Evolutionary conservation across 2,329 filamentous ascomycete species (phyloP).

Genomic region (Pleoardoris graminearum): DNA sequence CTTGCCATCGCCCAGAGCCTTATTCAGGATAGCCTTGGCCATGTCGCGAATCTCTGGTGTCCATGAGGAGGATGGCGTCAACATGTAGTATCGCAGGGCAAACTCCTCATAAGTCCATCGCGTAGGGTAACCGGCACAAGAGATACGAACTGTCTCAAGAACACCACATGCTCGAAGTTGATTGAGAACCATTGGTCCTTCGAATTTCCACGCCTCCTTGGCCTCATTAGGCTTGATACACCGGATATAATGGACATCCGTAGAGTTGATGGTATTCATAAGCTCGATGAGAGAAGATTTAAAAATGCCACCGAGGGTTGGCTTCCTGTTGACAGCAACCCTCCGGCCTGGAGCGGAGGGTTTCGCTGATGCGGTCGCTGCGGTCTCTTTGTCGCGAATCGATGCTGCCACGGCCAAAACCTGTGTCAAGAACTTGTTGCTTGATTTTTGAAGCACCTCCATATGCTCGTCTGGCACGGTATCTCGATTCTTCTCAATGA

Average conservation of each 20-base stretch:
- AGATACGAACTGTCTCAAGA: conserved; percentile 95
- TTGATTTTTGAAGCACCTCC: conserved; percentile 83
- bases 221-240: conserved; percentile 99
- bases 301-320: conserved; percentile 97
- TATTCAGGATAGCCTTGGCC: conserved; percentile 88
- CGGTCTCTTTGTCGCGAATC: conserved; percentile 84
- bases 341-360: conserved; percentile 74
- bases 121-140: conserved; percentile 94
- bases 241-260: conserved; percentile 97
- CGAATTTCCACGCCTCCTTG: conserved; percentile 96
- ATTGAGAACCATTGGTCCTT: conserved; percentile 97
- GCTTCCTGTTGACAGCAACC: conserved; percentile 92
- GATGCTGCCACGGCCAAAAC: conserved; percentile 84
- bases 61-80: conserved; percentile 87
- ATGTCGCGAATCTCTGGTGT: conserved; percentile 91
- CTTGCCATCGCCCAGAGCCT: conserved; percentile 73
- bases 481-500: conserved; percentile 99
- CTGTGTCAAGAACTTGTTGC: conserved; percentile 80
- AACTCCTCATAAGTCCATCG: conserved; percentile 99
- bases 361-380: conserved; percentile 68
- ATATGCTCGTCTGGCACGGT: conserved; percentile 98
- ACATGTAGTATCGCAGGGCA: conserved; percentile 96
- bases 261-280: conserved; percentile 97
- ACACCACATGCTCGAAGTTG: conserved; percentile 98
- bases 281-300: conserved; percentile 97